Evolutionary conservation across 2,329 filamentous ascomycete genomes (phyloP).

Genomic region (Aureobasidium sp.): DNA sequence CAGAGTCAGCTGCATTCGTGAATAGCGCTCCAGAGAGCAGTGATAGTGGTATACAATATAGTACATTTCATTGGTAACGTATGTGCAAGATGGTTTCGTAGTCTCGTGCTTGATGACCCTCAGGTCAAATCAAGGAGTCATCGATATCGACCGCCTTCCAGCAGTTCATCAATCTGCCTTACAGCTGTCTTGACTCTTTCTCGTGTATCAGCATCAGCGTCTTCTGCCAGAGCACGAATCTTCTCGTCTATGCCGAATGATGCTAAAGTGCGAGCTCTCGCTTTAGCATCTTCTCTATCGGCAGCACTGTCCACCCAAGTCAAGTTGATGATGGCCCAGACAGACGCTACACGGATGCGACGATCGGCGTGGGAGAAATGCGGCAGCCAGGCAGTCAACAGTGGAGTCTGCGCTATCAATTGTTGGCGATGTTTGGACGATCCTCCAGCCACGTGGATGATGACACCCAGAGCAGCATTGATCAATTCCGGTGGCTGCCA

Average conservation of each 20-base stretch:
- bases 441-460: slow-evolving; percentile 84
- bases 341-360: slow-evolving; percentile 69
- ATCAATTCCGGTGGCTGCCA: slow-evolving; percentile 57
- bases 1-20: neutral
- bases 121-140: slow-evolving; percentile 12
- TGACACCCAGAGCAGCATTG: slow-evolving; percentile 68
- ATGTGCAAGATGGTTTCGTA: neutral
- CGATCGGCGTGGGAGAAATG: slow-evolving; percentile 68
- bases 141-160: slow-evolving; percentile 18
- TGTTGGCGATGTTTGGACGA: slow-evolving; percentile 69
- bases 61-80: neutral
- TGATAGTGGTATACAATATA: neutral
- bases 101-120: neutral
- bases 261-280: slow-evolving; percentile 62
- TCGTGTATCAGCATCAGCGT: slow-evolving; percentile 72
- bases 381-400: slow-evolving; percentile 65
- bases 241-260: slow-evolving; percentile 46
- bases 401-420: slow-evolving; percentile 66
- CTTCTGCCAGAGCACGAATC: slow-evolving; percentile 34
- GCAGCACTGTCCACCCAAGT: slow-evolving; percentile 70
- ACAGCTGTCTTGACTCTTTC: slow-evolving; percentile 77
- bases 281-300: slow-evolving; percentile 58
- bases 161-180: slow-evolving; percentile 54
- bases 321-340: slow-evolving; percentile 80
- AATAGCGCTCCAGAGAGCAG: neutral